A percentile compares a stretch with the other conserved stretches of the same genome.
These are phyloP conservation scores for Ehretia macrophylla DNA, from an alignment of 257 asterid species.

Conservation along the genomic window DNA sequence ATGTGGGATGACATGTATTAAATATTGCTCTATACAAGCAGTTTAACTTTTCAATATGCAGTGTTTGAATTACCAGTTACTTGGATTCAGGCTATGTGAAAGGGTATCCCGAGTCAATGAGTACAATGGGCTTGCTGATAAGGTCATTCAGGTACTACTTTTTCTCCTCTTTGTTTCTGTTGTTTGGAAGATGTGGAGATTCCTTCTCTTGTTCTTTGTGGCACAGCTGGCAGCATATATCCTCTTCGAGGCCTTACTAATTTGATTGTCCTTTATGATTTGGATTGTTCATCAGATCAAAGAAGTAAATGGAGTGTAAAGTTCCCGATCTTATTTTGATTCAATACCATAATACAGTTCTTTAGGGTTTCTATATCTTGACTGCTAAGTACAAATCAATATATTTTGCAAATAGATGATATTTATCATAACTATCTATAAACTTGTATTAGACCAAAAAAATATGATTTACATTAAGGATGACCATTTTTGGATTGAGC, in stretches of 20 bases:
- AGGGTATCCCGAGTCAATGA: constrained; percentile 49
- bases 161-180: constrained; percentile 5
- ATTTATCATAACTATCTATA: too few species aligned
- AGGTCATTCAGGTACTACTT: constrained; percentile 59
- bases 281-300: too few species aligned
- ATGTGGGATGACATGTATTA: constrained; percentile 11
- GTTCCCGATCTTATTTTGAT: too few species aligned
- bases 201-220: background rate
- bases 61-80: constrained; percentile 79
- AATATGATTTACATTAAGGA: too few species aligned
- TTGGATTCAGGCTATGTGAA: constrained; percentile 83
- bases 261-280: background rate
- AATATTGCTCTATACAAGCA: constrained; percentile 18
- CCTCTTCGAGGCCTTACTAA: background rate
- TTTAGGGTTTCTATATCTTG: too few species aligned
- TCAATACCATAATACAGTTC: too few species aligned
- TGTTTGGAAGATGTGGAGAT: background rate
- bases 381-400: too few species aligned
- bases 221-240: background rate
- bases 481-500: too few species aligned
- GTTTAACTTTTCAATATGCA: constrained; percentile 49
- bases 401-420: too few species aligned
- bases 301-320: too few species aligned
- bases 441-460: too few species aligned
- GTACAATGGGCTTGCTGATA: constrained; percentile 46